These are phyloP conservation scores for Melanogaster broomeanus DNA, from an alignment of 768 basidiomycete genomes.

Conservation along the genomic window DNA sequence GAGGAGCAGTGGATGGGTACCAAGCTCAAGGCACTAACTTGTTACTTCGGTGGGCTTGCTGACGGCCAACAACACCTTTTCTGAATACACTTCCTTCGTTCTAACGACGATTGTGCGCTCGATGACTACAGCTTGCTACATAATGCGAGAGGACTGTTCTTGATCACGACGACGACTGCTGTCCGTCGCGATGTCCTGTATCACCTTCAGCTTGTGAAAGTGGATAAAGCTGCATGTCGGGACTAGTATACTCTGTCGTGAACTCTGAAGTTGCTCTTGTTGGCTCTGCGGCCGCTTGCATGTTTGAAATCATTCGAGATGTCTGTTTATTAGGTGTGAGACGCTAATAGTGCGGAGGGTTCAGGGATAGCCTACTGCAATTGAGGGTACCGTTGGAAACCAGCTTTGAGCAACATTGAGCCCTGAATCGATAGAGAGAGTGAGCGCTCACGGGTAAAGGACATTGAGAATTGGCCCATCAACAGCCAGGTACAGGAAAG, in stretches of 20 bases:
- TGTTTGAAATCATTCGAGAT: neutral
- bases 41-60: constrained; percentile 88
- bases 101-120: no score
- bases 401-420: neutral
- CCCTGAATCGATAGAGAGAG: neutral
- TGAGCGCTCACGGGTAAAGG: neutral
- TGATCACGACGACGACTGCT: no score
- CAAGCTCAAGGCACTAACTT: constrained; percentile 92
- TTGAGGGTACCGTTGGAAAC: neutral
- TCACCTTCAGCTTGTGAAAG: no score
- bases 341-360: neutral
- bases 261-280: neutral
- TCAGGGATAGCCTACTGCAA: neutral
- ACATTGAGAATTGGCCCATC: neutral
- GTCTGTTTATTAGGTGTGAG: neutral
- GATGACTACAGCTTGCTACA: no score
- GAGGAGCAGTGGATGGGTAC: constrained; percentile 97
- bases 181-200: no score
- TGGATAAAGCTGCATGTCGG: no score
- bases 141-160: no score
- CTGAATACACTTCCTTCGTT: constrained; percentile 15
- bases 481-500: neutral
- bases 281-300: neutral
- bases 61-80: constrained; percentile 67
- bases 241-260: neutral